Evolutionary conservation across 2,329 filamentous ascomycete species (phyloP).

Genomic region (Pyrenophora teres): DNA sequence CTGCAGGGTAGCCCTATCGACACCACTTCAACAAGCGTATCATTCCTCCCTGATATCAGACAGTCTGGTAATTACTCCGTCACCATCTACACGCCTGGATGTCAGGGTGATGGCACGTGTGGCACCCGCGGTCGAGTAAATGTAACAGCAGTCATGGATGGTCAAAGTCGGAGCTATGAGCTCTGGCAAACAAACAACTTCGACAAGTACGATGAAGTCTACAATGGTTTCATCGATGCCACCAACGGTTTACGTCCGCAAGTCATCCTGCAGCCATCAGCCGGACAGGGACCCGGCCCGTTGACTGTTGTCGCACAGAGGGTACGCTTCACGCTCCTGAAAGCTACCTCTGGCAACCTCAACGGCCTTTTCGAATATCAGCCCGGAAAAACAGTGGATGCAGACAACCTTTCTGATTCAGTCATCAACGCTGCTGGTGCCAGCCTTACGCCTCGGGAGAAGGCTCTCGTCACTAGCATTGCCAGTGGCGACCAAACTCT

Average conservation of each 20-base stretch:
- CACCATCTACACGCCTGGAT: constrained; percentile 91
- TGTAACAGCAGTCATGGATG: constrained; percentile 72
- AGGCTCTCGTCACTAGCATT: constrained; percentile 74
- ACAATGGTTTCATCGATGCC: constrained; percentile 81
- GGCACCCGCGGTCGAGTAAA: constrained; percentile 77
- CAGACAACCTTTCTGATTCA: constrained; percentile 70
- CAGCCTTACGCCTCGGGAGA: constrained; percentile 61
- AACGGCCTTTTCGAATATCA: constrained; percentile 93
- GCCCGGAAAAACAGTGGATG: constrained; percentile 64
- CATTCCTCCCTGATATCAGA: constrained; percentile 81
- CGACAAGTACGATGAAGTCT: constrained; percentile 95
- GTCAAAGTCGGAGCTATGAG: constrained; percentile 55
- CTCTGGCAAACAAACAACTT: constrained; percentile 92
- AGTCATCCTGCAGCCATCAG: constrained; percentile 74
- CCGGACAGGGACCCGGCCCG: constrained; percentile 59
- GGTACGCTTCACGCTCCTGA: constrained; percentile 75
- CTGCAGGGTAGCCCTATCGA: constrained; percentile 62
- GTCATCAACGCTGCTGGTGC: constrained; percentile 77
- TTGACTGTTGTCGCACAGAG: constrained; percentile 88
- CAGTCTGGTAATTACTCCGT: constrained; percentile 92
- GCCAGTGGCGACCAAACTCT: constrained; percentile 62
- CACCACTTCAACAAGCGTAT: constrained; percentile 67
- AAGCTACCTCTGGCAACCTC: constrained; percentile 75
- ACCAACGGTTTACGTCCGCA: constrained; percentile 77
- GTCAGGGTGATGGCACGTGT: constrained; percentile 78